Base-by-base conservation (phyloP, 129 eudicot species). In the Kitagawia praeruptora region DNA sequence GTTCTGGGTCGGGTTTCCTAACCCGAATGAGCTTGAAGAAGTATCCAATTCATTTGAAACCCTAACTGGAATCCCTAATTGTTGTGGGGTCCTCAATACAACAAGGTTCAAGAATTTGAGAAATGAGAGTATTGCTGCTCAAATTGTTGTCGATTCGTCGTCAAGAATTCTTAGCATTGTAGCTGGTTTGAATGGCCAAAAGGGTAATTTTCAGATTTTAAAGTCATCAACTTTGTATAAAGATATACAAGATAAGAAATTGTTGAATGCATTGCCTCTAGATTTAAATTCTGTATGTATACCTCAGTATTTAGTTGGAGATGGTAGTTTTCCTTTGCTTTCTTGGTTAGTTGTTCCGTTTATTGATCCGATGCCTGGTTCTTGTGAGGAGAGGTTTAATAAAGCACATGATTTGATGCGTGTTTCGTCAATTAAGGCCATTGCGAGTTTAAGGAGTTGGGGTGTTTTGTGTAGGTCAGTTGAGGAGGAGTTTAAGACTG, bases 1-100 rank as follows among this genome's bases (percentile, higher is more conserved):
- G 49, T 91, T 91, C 79, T 94, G 97, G 97, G 89, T 91, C 49
- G 96, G 97, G 78, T 94, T 91, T 21, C 97, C 93, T 1, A 78
- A 69, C 64, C 87, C 67, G 10, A 23, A 48, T 56, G 96, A 94
- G 77, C 82, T 94, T 40, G 82, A 77, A 42, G 80, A 83, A 0
- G 82, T 89, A 25, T 84, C 91, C 0, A 14, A 80, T 10, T 76
- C 82, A 18, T 87, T 94, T 37, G 84, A 91, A 67, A 46, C 79
- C 71, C 78, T 84, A 34, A 89, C 88, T 0, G 96, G 93, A 15
- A 48, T 94, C 31, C 98, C 96, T 18, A 89, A 94, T 87, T 91
- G 98, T 80, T 94, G 96, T 77, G 98, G 98, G 14, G 80, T 91
- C 27, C 66, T 94, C 34, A 77, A 78, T 67, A 88, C 89, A 54